Percentiles rank a stretch among this genome's conserved stretches.
These are phyloP conservation scores for Xylaria sp. DNA, from an alignment of 2,329 filamentous ascomycete genomes.

Conservation along the genomic window DNA sequence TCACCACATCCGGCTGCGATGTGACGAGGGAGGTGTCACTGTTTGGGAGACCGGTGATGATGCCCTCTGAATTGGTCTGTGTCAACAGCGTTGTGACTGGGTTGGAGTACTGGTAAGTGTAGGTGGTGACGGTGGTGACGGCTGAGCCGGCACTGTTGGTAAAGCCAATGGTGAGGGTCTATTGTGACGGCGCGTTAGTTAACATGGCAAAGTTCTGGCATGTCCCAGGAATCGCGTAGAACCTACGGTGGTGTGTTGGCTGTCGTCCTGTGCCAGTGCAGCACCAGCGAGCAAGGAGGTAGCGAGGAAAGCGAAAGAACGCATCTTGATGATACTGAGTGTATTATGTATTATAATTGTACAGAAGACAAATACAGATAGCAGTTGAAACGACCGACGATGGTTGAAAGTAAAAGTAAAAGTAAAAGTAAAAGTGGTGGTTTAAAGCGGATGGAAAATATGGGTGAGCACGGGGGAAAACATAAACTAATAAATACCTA, in stretches of 20 bases:
- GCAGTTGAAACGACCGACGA: slow-evolving; percentile 3
- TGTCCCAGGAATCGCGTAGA: background rate
- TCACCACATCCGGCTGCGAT: slow-evolving; percentile 22
- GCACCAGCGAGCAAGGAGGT: slow-evolving; percentile 28
- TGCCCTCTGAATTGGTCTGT: slow-evolving; percentile 38
- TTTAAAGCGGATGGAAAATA: background rate
- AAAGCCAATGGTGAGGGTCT: slow-evolving; percentile 34
- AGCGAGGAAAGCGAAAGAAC: slow-evolving; percentile 33
- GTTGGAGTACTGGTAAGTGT: slow-evolving; percentile 38
- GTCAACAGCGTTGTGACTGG: slow-evolving; percentile 35
- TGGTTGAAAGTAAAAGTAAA: slow-evolving; percentile 15
- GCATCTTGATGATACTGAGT: slow-evolving; percentile 32
- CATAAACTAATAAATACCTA: background rate
- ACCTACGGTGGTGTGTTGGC: slow-evolving; percentile 36
- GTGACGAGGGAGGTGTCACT: slow-evolving; percentile 12
- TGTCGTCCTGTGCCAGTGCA: slow-evolving; percentile 31
- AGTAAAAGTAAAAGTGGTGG: background rate
- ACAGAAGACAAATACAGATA: slow-evolving; percentile 12
- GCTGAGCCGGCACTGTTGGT: slow-evolving; percentile 29
- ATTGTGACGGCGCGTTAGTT: slow-evolving; percentile 23
- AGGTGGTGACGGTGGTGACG: slow-evolving; percentile 31
- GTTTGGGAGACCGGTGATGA: slow-evolving; percentile 35
- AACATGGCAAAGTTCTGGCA: slow-evolving; percentile 1
- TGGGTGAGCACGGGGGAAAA: background rate
- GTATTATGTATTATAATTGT: slow-evolving; percentile 25